These are phyloP conservation scores for Arthrobotrys megalospora DNA, from an alignment of 2,329 filamentous ascomycete genomes.

Conservation along the genomic window DNA sequence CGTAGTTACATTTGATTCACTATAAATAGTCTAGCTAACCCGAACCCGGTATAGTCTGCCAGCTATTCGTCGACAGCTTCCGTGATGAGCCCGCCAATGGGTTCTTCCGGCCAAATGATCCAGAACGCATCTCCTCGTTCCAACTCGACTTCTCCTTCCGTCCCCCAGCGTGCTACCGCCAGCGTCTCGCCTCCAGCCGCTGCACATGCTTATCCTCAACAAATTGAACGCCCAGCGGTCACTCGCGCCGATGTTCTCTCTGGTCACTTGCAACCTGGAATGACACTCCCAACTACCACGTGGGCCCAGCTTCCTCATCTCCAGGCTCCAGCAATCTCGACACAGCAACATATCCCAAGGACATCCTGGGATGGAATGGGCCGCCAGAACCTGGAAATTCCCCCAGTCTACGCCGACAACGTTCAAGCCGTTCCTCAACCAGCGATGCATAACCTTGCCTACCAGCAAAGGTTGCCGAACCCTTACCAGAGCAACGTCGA, in stretches of 20 bases:
- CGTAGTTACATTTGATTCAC: slow-evolving; percentile 36
- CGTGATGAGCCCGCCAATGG: slow-evolving; percentile 61
- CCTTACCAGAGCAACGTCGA: slow-evolving; percentile 55
- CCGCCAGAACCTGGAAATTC: slow-evolving; percentile 51
- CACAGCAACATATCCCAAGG: slow-evolving; percentile 53
- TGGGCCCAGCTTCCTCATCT: slow-evolving; percentile 58
- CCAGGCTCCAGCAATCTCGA: slow-evolving; percentile 47
- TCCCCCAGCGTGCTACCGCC: slow-evolving; percentile 57
- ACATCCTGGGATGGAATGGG: slow-evolving; percentile 60
- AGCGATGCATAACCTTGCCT: slow-evolving; percentile 48
- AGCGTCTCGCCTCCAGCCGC: slow-evolving; percentile 55
- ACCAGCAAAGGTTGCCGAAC: slow-evolving; percentile 55
- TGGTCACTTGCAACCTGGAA: slow-evolving; percentile 48
- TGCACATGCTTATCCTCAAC: slow-evolving; percentile 53
- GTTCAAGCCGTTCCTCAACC: slow-evolving; percentile 47
- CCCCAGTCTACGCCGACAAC: slow-evolving; percentile 51
- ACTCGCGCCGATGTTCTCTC: slow-evolving; percentile 54
- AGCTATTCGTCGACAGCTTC: slow-evolving; percentile 78
- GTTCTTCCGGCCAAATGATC: slow-evolving; percentile 55
- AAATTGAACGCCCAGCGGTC: slow-evolving; percentile 54
- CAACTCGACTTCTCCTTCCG: slow-evolving; percentile 55
- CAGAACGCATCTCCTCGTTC: slow-evolving; percentile 55
- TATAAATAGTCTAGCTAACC: slow-evolving; percentile 65
- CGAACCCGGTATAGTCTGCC: slow-evolving; percentile 72
- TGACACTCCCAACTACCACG: slow-evolving; percentile 51